A percentile compares a stretch with the other conserved stretches of the same genome.
phyloP scores from a whole-genome alignment of 257 asterid species.

The Scutellaria galericulata region DNA sequence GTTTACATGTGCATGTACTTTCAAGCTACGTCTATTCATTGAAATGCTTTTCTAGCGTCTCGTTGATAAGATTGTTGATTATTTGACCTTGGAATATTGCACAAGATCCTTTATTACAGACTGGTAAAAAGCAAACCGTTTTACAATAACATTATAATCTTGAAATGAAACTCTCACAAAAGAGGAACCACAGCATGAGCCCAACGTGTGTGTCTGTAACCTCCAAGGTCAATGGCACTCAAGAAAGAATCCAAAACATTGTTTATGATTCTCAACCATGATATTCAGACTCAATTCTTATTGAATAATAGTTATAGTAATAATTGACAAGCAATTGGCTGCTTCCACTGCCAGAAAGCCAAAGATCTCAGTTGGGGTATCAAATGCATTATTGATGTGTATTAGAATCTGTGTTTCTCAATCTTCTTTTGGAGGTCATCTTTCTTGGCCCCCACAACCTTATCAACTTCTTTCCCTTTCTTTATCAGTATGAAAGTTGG shows the following conservation, averaged over 20 bases:
- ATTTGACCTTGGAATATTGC: not conserved
- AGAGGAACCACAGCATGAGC: not conserved
- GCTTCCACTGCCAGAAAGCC: slow-evolving; percentile 19
- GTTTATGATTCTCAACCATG: not conserved
- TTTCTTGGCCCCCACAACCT: slow-evolving; percentile 54
- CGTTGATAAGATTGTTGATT: not conserved
- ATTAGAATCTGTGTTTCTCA: slow-evolving; percentile 54
- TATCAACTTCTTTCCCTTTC: slow-evolving; percentile 68
- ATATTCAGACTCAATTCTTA: slow-evolving; percentile 3
- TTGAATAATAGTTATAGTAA: not conserved
- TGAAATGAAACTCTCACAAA: too few relatives aligned
- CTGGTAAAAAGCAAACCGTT: not conserved
- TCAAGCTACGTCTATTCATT: not conserved
- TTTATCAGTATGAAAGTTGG: slow-evolving; percentile 69
- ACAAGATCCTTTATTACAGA: not conserved
- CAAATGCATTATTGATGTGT: slow-evolving; percentile 1
- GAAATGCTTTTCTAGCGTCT: not conserved
- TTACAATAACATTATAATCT: too few relatives aligned
- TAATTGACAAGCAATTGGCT: not conserved
- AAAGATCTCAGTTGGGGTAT: slow-evolving; percentile 20
- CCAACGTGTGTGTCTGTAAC: not conserved
- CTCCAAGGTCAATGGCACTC: not conserved
- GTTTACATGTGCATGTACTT: not conserved
- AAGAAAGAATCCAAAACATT: not conserved
- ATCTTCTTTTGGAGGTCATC: slow-evolving; percentile 53